Conservation (phyloP, 108 stramenopile genomes). For the Cyclotella choctawhatcheeana region DNA sequence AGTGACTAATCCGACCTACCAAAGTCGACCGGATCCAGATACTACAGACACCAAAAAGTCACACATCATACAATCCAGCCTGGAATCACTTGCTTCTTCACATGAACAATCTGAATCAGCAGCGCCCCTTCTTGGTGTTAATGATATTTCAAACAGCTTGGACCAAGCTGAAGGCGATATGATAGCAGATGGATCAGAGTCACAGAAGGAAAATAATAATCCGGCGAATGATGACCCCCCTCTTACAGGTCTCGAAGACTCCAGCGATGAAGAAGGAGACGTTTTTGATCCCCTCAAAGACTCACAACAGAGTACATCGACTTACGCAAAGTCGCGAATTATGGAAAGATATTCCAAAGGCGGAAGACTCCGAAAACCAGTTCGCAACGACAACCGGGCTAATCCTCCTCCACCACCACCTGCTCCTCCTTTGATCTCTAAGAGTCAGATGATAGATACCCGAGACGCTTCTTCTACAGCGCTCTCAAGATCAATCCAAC, state of each 20-base stretch:
- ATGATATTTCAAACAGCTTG: conserved; percentile 20
- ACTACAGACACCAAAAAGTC: background rate
- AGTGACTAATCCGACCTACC: conserved; percentile 41
- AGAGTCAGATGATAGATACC: background rate
- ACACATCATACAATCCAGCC: conserved; percentile 5
- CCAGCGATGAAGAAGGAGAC: conserved; percentile 19
- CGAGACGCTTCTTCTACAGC: no score
- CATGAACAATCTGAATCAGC: conserved; percentile 26
- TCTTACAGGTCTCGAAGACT: conserved; percentile 32
- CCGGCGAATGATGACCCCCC: conserved; percentile 29
- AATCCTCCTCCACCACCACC: background rate
- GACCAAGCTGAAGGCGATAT: background rate
- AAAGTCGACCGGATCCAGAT: conserved; percentile 17
- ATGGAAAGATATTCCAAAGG: conserved; percentile 39
- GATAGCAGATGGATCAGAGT: conserved; percentile 1
- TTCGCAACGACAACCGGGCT: conserved; percentile 2
- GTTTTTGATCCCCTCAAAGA: background rate
- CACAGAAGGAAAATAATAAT: conserved; percentile 37
- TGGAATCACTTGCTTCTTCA: conserved; percentile 23
- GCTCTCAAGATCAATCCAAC: conserved; percentile 10
- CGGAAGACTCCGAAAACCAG: conserved; percentile 31
- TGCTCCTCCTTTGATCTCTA: background rate
- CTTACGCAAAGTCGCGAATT: conserved; percentile 41
- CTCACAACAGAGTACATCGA: conserved; percentile 1
- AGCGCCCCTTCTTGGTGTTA: conserved; percentile 8